Evolutionary conservation across 225 moss, liverwort and hornwort species (phyloP).

Genomic region (Takakia lepidozioides): DNA sequence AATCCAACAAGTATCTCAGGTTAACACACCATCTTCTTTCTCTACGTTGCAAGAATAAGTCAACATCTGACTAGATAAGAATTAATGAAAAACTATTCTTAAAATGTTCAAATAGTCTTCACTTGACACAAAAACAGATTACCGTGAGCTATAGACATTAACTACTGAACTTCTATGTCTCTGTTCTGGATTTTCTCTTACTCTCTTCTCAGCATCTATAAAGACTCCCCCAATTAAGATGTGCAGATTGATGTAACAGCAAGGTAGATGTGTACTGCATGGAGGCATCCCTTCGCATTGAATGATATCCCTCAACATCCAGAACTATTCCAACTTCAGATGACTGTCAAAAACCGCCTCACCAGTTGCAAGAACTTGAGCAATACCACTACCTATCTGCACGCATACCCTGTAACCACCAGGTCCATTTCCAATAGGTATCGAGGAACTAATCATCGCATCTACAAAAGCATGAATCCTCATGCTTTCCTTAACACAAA

Average conservation of each 20-base stretch:
- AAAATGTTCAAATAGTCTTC: neutral
- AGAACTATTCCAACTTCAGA: too few relatives aligned
- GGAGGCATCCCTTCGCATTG: too few relatives aligned
- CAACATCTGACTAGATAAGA: neutral
- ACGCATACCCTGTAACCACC: neutral
- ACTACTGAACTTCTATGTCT: neutral
- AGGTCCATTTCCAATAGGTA: neutral
- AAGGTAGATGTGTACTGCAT: too few relatives aligned
- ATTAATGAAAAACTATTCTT: neutral
- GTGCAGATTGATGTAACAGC: too few relatives aligned
- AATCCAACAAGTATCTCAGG: neutral
- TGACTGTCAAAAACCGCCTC: neutral
- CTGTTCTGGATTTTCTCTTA: too few relatives aligned
- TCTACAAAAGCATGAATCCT: neutral
- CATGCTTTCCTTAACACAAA: slow-evolving; percentile 5
- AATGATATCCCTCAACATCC: too few relatives aligned
- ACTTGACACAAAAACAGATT: too few relatives aligned
- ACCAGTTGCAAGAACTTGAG: neutral
- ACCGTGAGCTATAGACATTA: neutral
- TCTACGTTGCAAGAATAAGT: neutral
- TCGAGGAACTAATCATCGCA: neutral
- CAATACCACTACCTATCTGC: neutral
- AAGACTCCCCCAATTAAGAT: too few relatives aligned
- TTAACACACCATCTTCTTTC: neutral
- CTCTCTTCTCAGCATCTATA: too few relatives aligned